phyloP scores from a whole-genome alignment of 176 grass and related monocot species.

The Carex kokanica region DNA sequence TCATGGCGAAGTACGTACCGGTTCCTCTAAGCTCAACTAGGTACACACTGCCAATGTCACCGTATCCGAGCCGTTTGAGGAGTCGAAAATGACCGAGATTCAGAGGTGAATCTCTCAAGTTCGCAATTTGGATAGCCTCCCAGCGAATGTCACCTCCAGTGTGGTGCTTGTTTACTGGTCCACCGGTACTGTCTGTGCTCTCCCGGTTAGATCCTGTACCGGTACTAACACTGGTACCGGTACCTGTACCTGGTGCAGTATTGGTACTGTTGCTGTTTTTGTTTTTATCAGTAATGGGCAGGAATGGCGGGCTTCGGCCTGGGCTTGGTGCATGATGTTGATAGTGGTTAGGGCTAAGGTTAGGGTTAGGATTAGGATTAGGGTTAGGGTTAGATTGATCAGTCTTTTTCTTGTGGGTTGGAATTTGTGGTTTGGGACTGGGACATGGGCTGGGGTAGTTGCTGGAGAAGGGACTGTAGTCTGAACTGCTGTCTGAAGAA shows the following conservation, averaged over 20 bases:
- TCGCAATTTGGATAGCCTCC: constrained; percentile 47
- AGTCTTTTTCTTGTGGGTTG: constrained; percentile 26
- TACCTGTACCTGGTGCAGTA: neutral
- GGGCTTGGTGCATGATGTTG: neutral
- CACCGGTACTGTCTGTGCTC: neutral
- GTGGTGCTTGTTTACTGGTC: constrained; percentile 43
- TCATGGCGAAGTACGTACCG: constrained; percentile 53
- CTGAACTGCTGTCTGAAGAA: constrained; percentile 20
- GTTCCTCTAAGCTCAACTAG: constrained; percentile 55
- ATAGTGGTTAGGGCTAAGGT: constrained; percentile 6
- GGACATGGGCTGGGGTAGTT: constrained; percentile 21
- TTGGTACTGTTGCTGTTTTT: neutral
- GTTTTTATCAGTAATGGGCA: neutral
- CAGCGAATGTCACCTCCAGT: constrained; percentile 52
- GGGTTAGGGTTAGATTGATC: constrained; percentile 27
- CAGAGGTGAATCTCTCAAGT: constrained; percentile 35
- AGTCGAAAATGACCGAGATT: constrained; percentile 52
- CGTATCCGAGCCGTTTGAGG: constrained; percentile 56
- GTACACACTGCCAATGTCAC: constrained; percentile 59
- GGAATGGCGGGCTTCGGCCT: neutral
- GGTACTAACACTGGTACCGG: neutral
- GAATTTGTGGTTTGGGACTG: constrained; percentile 33
- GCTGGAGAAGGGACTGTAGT: constrained; percentile 31
- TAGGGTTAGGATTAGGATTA: neutral
- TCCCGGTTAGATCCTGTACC: neutral